Conservation (phyloP, 257 asterid genomes). For the Scutellaria barbata region DNA sequence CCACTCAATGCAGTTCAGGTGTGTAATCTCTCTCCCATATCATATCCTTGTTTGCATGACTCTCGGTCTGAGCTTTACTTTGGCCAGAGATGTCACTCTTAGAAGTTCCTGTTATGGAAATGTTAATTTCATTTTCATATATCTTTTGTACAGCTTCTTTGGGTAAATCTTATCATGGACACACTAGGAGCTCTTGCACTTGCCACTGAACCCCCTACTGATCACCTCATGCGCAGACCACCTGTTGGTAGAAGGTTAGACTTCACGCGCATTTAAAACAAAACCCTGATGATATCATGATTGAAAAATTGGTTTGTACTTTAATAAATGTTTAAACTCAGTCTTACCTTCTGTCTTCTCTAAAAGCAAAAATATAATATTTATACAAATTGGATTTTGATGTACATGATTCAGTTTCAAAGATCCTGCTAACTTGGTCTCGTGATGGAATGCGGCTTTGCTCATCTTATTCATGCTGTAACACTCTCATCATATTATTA, state of each 20-base stretch:
- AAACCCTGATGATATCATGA: slow-evolving; percentile 8
- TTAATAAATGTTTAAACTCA: neutral
- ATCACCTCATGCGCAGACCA: slow-evolving; percentile 83
- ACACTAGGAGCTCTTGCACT: slow-evolving; percentile 97
- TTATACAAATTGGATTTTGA: neutral
- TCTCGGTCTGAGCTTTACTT: slow-evolving; percentile 1
- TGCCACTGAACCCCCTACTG: slow-evolving; percentile 96
- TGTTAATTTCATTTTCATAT: slow-evolving; percentile 15
- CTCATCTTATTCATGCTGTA: neutral
- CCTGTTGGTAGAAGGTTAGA: slow-evolving; percentile 98
- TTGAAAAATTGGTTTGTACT: neutral
- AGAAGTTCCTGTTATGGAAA: neutral
- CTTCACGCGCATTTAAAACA: slow-evolving; percentile 22
- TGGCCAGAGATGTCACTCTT: neutral
- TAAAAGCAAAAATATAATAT: neutral
- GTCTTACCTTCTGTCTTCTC: neutral
- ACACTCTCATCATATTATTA: neutral
- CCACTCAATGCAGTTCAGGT: slow-evolving; percentile 99
- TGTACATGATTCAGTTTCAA: neutral
- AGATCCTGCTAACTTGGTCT: neutral
- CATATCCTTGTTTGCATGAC: slow-evolving; percentile 18
- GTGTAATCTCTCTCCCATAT: slow-evolving; percentile 31
- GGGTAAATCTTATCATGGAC: slow-evolving; percentile 99
- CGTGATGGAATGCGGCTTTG: neutral
- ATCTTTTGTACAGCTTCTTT: slow-evolving; percentile 71